Percentiles rank a stretch among this genome's conserved stretches.
phyloP scores from a whole-genome alignment of 495 filamentous ascomycete species.

The Rhizodiscina lignyota region DNA sequence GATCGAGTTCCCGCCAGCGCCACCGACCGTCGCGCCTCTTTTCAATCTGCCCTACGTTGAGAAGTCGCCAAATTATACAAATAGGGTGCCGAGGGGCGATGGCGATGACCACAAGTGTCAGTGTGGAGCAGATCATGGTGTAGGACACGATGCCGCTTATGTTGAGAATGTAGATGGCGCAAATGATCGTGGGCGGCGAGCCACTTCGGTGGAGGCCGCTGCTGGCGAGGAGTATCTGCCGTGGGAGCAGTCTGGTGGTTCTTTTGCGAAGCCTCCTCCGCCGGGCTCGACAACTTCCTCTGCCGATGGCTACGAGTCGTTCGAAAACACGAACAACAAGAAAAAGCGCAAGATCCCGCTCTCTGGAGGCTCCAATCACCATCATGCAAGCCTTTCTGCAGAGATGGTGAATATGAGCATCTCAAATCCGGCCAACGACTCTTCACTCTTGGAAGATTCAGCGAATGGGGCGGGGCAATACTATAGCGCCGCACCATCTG shows the following conservation, averaged over 20 bases:
- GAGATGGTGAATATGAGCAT: conserved; percentile 48
- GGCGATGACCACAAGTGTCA: conserved; percentile 15
- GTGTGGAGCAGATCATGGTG: no score
- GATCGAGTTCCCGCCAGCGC: conserved; percentile 63
- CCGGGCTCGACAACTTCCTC: conserved; percentile 22
- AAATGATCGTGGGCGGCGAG: neutral
- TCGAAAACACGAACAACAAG: conserved; percentile 98
- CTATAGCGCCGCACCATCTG: conserved; percentile 36
- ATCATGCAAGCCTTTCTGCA: conserved; percentile 43
- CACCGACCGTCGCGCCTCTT: conserved; percentile 45
- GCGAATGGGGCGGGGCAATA: conserved; percentile 32
- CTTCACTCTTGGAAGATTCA: neutral
- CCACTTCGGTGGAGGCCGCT: no score
- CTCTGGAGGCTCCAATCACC: conserved; percentile 48
- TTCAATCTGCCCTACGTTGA: conserved; percentile 63
- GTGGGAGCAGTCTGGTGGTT: neutral
- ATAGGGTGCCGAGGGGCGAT: conserved; percentile 16
- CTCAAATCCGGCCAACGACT: conserved; percentile 4
- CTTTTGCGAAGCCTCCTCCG: conserved; percentile 1
- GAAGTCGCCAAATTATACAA: conserved; percentile 18
- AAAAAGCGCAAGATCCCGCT: conserved; percentile 98
- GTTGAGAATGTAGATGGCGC: neutral
- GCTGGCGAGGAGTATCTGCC: neutral
- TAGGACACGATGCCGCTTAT: no score
- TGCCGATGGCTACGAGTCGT: conserved; percentile 85